phyloP scores from a whole-genome alignment of 768 basidiomycete species.

The Pleurotus pulmonarius region DNA sequence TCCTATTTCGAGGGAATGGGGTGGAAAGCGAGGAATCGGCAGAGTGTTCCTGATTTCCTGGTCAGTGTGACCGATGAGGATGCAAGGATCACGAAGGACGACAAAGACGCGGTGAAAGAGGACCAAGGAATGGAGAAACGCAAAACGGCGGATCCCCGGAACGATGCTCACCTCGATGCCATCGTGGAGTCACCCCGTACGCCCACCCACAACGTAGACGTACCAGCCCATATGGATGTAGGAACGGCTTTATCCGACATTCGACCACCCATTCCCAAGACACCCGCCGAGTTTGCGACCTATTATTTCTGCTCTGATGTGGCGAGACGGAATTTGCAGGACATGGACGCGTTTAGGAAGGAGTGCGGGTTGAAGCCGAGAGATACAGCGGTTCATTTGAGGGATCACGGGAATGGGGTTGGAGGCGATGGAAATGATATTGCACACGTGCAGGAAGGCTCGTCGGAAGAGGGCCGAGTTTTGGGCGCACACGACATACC shows the following conservation, averaged over 20 bases:
- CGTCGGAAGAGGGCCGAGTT: too few species aligned
- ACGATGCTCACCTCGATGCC: neutral
- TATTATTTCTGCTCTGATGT: conserved; percentile 28
- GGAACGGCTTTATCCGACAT: neutral
- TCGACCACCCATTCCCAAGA: conserved; percentile 27
- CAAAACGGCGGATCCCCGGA: neutral
- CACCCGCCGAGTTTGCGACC: conserved; percentile 41
- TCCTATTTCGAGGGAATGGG: conserved; percentile 75
- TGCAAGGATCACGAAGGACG: neutral
- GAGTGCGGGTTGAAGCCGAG: conserved; percentile 43
- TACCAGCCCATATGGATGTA: neutral
- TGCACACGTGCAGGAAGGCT: too few species aligned
- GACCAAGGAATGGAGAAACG: too few species aligned
- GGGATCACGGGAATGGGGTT: too few species aligned
- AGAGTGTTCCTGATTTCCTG: conserved; percentile 64
- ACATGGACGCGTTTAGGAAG: conserved; percentile 43
- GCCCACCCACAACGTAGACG: neutral
- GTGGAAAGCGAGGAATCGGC: conserved; percentile 51
- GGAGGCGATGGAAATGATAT: too few species aligned
- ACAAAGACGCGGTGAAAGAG: neutral
- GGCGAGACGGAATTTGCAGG: conserved; percentile 32
- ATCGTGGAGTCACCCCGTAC: neutral
- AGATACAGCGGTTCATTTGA: conserved; percentile 5
- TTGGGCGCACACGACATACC: too few species aligned
- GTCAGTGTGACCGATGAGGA: conserved; percentile 46